Base-by-base conservation (phyloP, 2,329 filamentous ascomycete species). In the Colletotrichum nymphaeae region DNA sequence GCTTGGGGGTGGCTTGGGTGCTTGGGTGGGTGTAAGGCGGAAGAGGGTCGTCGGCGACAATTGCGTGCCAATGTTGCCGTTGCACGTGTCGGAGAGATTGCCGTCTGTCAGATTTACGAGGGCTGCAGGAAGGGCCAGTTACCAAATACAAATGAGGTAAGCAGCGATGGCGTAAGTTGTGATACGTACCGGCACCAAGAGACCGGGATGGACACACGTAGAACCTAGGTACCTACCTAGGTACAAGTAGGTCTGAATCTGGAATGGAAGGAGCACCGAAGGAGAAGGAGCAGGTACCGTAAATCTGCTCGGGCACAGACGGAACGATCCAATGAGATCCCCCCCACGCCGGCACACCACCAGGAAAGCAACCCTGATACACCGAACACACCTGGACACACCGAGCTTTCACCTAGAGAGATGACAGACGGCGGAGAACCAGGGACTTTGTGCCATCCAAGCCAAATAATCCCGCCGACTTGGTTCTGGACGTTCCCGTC, bases 101-200 rank as follows among this genome's bases (percentile, higher is more conserved):
- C 49, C 66, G 32, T 49, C 22, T 28, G 1, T 53, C 42, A 64
- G 70, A 73, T 73, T 73, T 73, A 73, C 70, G 70, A 73, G 70
- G 57, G 59, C 49, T 73, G 70, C 70, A 73, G 70, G 70, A 30
- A 22, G 30, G 37, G 32, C n/a, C 8, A 30, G 24, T 66, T 32
- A 26, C 35, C 42, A 49, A 49, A 49, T 11, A n/a, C 12, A 19
- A 55, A 26, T 24, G 52, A 24, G 52, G 42, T 49, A 49, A 49
- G 42, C 55, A 30, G 26, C 28, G 28, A 57, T 16, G 55, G 16
- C 24, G 22, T 30, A 28, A 57, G 28, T 4, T 19, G 22, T 0
- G 42, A 9, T 49, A 49, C 42, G 42, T 49, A 49, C 42, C 42
- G 7, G 16, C 42, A 49, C 28, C 55, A n/a, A 19, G 26, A 28